Evolutionary conservation across 768 basidiomycete genomes (phyloP), one percentile per base, ranked within the genome.

Genomic region (Collybia sordida): DNA sequence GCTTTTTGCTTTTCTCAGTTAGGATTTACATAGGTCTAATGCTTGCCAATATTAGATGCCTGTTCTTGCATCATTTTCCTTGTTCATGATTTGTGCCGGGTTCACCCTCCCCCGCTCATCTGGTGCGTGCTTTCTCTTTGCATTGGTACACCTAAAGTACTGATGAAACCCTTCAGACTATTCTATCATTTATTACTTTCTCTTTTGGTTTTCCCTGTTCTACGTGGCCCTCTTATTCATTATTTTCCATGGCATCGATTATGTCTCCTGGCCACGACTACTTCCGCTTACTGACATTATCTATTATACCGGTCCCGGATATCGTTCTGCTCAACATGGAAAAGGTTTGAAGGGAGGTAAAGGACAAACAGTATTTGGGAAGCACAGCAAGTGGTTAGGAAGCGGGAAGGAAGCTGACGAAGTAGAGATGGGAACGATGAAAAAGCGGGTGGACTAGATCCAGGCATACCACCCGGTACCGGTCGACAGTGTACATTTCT

Each of bases 241-340:
- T 56, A 56, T 86, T 59, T 66, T 81, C n/a, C 80, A 96, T 67
- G 96, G 95, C 31, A 85, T 95, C 55, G 90, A 93, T 53, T 99
- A 97, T 64, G 96, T 99, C 47, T 81, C 89, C 14, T 98, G 94
- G 91, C 97, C 97, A 11, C 81, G 87, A 9, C 78, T 99, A 47
- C 80, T 89, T 55, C 88, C 92, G 0, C 83, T 86, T 3, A 86
- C 93, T 40, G 90, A 93, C 49, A 74, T 86, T 45, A 86, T 98
- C 49, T 84, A 89, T 62, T 99, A 98, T 66, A 76, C 79, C 42
- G 97, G 97, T 14, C 88, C 93, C 27, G 95, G 94, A 4, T 93
- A 80, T 73, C 85, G 90, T 28, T 87, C 90, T 4, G 82, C 73
- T 4, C 75, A 82, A 47, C 75, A 88, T 51, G 93, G 94, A 17